Percentiles rank a stretch among this genome's conserved stretches.
Conservation (phyloP, 2,329 filamentous ascomycete species). For the Fusarium marasasianum region DNA sequence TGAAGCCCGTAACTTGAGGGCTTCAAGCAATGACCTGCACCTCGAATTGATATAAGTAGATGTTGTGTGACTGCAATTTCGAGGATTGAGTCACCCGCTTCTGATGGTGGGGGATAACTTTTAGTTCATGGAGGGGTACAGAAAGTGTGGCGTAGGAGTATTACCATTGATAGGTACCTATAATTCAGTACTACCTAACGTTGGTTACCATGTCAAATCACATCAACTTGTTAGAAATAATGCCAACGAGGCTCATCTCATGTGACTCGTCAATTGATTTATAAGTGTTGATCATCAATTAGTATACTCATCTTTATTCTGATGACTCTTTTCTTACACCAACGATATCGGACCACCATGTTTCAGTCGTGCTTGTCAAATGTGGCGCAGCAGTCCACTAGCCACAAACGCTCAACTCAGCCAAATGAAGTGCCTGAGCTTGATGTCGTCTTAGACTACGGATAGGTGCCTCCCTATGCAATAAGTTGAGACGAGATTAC, state of each 20-base stretch:
- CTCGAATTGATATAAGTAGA: slow-evolving; percentile 31
- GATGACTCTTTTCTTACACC: background rate
- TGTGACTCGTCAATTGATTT: background rate
- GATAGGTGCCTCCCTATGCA: background rate
- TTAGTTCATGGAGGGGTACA: slow-evolving; percentile 37
- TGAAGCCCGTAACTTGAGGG: slow-evolving; percentile 51
- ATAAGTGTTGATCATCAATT: background rate
- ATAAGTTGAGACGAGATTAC: background rate
- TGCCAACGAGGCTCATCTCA: background rate
- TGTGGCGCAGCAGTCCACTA: background rate
- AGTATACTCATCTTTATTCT: background rate
- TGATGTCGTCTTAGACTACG: slow-evolving; percentile 21
- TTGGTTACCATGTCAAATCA: background rate
- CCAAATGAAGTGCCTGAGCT: background rate
- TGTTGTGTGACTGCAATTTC: slow-evolving; percentile 30
- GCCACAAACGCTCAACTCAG: background rate
- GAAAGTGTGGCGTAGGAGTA: slow-evolving; percentile 16
- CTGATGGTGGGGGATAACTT: slow-evolving; percentile 27
- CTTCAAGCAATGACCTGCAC: slow-evolving; percentile 45
- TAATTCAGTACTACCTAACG: background rate
- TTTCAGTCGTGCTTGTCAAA: background rate
- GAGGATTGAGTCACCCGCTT: slow-evolving; percentile 41
- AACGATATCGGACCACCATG: slow-evolving; percentile 6
- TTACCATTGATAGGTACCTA: background rate
- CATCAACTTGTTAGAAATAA: background rate